These are phyloP conservation scores for Basipetospora chlamydospora DNA, from an alignment of 2,329 filamentous ascomycete genomes.

Conservation along the genomic window DNA sequence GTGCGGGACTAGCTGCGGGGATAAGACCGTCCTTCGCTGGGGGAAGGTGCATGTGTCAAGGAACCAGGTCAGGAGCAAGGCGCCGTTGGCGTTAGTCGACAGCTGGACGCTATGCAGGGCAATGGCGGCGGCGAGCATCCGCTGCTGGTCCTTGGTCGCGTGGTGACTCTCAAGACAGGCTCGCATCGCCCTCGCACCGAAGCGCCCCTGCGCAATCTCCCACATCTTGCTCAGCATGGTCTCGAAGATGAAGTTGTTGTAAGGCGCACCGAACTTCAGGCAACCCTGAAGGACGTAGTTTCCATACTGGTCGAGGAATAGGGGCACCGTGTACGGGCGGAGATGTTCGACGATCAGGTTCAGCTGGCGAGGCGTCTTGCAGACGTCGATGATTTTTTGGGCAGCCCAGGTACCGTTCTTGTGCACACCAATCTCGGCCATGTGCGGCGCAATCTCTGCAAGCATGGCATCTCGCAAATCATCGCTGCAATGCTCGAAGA, in stretches of 20 bases:
- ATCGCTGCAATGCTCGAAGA: constrained; percentile 94
- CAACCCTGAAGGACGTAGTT: constrained; percentile 98
- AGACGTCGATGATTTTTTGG: constrained; percentile 97
- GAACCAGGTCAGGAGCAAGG: constrained; percentile 91
- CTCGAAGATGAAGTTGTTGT: constrained; percentile 96
- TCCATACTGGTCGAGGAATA: constrained; percentile 95
- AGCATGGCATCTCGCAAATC: constrained; percentile 85
- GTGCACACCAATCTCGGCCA: constrained; percentile 93
- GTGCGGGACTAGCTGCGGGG: constrained; percentile 81
- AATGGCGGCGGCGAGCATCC: constrained; percentile 86
- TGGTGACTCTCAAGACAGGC: constrained; percentile 95
- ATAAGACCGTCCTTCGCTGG: constrained; percentile 75
- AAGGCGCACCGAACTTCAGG: constrained; percentile 75
- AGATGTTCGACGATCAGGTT: constrained; percentile 69
- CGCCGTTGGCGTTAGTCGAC: constrained; percentile 90
- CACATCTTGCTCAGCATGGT: constrained; percentile 89
- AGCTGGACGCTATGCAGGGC: constrained; percentile 94
- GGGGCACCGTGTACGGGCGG: constrained; percentile 70
- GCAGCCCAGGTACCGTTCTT: constrained; percentile 99
- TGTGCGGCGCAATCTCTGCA: constrained; percentile 69
- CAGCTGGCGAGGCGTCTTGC: constrained; percentile 74
- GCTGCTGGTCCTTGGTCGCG: constrained; percentile 85
- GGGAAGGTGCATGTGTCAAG: constrained; percentile 96
- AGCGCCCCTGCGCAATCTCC: constrained; percentile 85
- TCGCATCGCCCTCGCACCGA: constrained; percentile 89